Evolutionary conservation across 2,329 filamentous ascomycete species (phyloP).

Genomic region (Hawksworthiomyces lignivorus): DNA sequence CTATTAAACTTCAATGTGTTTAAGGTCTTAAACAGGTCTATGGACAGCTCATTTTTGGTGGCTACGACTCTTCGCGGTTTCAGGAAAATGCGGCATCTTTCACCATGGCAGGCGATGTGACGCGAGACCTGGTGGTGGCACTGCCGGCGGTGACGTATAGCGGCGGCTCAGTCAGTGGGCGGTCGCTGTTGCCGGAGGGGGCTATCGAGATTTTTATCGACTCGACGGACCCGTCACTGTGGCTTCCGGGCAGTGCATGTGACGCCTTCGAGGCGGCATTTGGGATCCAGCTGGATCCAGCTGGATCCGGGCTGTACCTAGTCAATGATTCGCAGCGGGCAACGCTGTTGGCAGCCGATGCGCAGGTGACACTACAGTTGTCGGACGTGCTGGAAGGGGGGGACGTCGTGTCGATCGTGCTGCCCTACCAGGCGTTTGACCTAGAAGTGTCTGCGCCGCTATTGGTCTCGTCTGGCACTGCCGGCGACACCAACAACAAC

Average conservation of each 20-base stretch:
- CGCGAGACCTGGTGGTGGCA: conserved; percentile 28
- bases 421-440: conserved; percentile 27
- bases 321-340: conserved; percentile 27
- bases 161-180: conserved; percentile 19
- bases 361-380: conserved; percentile 26
- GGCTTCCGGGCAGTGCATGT: conserved; percentile 25
- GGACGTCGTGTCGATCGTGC: conserved; percentile 22
- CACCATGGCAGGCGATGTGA: conserved; percentile 26
- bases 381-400: conserved; percentile 26
- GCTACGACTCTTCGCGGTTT: conserved; percentile 33
- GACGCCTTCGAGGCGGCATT: conserved; percentile 27
- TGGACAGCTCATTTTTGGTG: conserved; percentile 31
- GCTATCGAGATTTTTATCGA: conserved; percentile 29
- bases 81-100: conserved; percentile 29
- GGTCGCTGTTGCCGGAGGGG: conserved; percentile 22
- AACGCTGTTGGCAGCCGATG: conserved; percentile 22
- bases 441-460: conserved; percentile 23
- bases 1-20: too few relatives aligned
- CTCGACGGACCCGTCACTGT: conserved; percentile 28
- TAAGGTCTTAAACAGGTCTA: conserved; percentile 29
- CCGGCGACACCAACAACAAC: too few relatives aligned
- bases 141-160: conserved; percentile 32
- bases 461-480: too few relatives aligned
- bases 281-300: conserved; percentile 23
- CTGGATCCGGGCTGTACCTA: conserved; percentile 23